Evolutionary conservation across 176 grass and related monocot genomes (phyloP).

Genomic region (Oryza meridionalis): DNA sequence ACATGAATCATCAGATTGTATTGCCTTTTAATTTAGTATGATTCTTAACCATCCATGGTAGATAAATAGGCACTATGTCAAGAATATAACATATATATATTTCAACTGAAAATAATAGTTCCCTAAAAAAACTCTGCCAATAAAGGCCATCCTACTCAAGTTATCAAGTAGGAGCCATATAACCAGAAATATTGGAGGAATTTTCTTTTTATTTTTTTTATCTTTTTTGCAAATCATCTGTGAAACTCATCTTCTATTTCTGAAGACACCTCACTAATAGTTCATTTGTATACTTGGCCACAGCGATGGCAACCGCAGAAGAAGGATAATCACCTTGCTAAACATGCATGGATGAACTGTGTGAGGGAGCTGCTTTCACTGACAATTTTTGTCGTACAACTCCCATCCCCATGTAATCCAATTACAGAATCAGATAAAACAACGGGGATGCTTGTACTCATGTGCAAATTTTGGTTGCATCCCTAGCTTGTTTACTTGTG

Average conservation of each 20-base stretch:
- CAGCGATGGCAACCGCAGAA: neutral
- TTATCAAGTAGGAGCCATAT: neutral
- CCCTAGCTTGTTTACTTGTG: neutral
- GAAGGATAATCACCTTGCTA: neutral
- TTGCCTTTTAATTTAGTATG: neutral
- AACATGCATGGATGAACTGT: slow-evolving; percentile 3
- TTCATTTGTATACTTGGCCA: neutral
- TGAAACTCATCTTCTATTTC: neutral
- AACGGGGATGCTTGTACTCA: slow-evolving; percentile 18
- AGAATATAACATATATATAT: neutral
- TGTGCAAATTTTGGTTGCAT: slow-evolving; percentile 22
- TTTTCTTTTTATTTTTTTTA: neutral
- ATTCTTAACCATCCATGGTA: neutral
- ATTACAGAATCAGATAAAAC: slow-evolving; percentile 4
- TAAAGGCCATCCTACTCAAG: neutral
- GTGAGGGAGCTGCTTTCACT: neutral
- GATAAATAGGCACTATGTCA: too few relatives aligned
- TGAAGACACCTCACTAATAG: neutral
- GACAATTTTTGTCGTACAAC: slow-evolving; percentile 22
- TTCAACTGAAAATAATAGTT: neutral
- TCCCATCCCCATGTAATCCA: slow-evolving; percentile 33
- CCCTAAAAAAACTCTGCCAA: neutral
- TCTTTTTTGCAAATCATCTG: too few relatives aligned
- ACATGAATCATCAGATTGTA: neutral
- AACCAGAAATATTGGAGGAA: neutral